Percentiles rank a stretch among this genome's conserved stretches.
Evolutionary conservation across 2,329 filamentous ascomycete species (phyloP).

Genomic region (Fusarium sp.): DNA sequence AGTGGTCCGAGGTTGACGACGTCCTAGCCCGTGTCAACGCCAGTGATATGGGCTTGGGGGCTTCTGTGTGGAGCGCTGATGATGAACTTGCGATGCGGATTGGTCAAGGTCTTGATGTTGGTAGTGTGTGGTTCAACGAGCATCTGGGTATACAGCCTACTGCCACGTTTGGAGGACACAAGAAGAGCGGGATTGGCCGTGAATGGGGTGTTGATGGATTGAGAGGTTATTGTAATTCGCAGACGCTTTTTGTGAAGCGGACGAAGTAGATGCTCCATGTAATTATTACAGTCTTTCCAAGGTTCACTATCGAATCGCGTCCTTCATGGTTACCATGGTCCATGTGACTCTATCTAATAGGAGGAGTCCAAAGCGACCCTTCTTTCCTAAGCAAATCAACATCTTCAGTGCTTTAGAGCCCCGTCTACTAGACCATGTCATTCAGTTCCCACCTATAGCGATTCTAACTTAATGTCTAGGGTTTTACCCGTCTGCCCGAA

Average conservation of each 20-base stretch:
- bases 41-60: conserved; percentile 24
- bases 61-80: conserved; percentile 24
- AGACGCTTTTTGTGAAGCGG: neutral
- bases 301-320: too few relatives aligned
- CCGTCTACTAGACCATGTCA: too few relatives aligned
- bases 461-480: too few relatives aligned
- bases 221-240: conserved; percentile 24
- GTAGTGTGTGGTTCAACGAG: conserved; percentile 26
- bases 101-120: conserved; percentile 9
- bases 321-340: too few relatives aligned
- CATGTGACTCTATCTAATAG: too few relatives aligned
- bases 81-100: neutral
- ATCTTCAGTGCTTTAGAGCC: too few relatives aligned
- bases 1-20: conserved; percentile 18
- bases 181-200: conserved; percentile 21
- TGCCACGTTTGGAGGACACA: conserved; percentile 27
- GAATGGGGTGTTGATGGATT: conserved; percentile 26
- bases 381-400: too few relatives aligned
- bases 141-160: conserved; percentile 18
- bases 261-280: too few relatives aligned
- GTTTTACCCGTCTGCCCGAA: too few relatives aligned
- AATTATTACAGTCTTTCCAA: too few relatives aligned
- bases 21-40: conserved; percentile 22
- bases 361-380: too few relatives aligned
- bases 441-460: too few relatives aligned